phyloP scores from a whole-genome alignment of 805 yeast species.

The Allodekkera sacchari region DNA sequence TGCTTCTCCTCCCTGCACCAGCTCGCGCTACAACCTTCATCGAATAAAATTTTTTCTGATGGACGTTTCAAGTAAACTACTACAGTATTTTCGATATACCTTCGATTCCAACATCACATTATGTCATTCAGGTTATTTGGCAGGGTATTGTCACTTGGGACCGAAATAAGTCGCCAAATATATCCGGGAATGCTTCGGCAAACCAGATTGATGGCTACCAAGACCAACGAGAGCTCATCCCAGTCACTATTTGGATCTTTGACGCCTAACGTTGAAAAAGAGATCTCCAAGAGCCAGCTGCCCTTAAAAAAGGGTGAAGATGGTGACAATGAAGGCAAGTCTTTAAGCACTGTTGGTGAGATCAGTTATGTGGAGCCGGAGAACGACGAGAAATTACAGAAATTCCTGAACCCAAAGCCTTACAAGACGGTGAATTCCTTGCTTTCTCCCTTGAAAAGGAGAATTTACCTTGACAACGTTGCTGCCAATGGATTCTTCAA shows the following conservation, averaged over 20 bases:
- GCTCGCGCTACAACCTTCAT: too few species aligned
- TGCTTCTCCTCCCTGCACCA: too few species aligned
- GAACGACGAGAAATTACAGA: constrained; percentile 34
- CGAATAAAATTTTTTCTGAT: too few species aligned
- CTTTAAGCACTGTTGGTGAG: constrained; percentile 3
- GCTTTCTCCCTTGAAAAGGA: constrained; percentile 63
- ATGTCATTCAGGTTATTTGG: too few species aligned
- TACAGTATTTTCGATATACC: too few species aligned
- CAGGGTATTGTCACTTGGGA: too few species aligned
- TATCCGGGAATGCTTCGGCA: too few species aligned
- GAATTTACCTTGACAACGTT: constrained; percentile 56
- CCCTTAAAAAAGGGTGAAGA: constrained; percentile 5
- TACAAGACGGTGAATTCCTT: constrained; percentile 45
- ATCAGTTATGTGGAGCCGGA: constrained; percentile 19
- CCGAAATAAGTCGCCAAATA: too few species aligned
- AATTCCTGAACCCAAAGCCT: constrained; percentile 43
- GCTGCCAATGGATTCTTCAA: constrained; percentile 59
- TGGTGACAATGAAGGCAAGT: constrained; percentile 7
- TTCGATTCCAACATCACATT: too few species aligned
- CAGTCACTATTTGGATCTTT: constrained; percentile 23
- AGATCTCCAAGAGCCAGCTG: neutral
- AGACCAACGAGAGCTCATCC: constrained; percentile 4
- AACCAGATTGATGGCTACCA: too few species aligned
- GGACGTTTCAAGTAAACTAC: too few species aligned
- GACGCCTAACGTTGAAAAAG: constrained; percentile 10